Evolutionary conservation across 148 eudicot genomes (phyloP).

Genomic region (Bassia scoparia): DNA sequence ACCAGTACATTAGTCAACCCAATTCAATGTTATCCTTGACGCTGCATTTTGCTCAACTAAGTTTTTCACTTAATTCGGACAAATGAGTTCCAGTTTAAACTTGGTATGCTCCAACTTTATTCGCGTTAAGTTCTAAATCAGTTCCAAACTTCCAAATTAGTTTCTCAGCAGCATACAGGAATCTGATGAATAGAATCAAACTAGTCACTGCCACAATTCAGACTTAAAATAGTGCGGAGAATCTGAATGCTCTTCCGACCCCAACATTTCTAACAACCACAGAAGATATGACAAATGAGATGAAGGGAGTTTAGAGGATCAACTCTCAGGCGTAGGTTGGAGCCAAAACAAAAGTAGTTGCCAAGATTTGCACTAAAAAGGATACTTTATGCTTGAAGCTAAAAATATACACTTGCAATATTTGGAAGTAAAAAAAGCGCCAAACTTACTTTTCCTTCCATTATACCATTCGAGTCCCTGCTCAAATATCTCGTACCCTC

Average conservation of each 20-base stretch:
- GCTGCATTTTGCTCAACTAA: no score
- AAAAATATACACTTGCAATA: no score
- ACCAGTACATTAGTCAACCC: constrained; percentile 14
- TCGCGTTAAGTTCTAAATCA: no score
- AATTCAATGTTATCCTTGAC: neutral
- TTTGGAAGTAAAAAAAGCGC: no score
- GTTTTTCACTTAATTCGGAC: no score
- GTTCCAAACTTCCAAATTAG: no score
- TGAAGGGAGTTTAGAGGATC: neutral
- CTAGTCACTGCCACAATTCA: neutral
- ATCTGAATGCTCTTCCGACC: neutral
- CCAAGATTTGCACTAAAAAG: neutral
- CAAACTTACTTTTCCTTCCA: constrained; percentile 46
- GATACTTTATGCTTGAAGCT: neutral
- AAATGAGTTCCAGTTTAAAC: no score
- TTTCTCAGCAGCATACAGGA: no score
- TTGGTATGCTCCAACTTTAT: no score
- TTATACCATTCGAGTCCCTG: constrained; percentile 34
- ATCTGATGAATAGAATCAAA: neutral
- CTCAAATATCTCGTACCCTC: constrained; percentile 22
- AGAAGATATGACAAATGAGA: neutral
- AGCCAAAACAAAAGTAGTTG: neutral
- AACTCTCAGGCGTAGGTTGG: neutral
- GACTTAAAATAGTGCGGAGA: neutral
- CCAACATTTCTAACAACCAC: neutral